Evolutionary conservation across 1,139 yeast species (phyloP), one percentile per base, ranked within the genome.

Genomic region (Saccharomyces hybrid): DNA sequence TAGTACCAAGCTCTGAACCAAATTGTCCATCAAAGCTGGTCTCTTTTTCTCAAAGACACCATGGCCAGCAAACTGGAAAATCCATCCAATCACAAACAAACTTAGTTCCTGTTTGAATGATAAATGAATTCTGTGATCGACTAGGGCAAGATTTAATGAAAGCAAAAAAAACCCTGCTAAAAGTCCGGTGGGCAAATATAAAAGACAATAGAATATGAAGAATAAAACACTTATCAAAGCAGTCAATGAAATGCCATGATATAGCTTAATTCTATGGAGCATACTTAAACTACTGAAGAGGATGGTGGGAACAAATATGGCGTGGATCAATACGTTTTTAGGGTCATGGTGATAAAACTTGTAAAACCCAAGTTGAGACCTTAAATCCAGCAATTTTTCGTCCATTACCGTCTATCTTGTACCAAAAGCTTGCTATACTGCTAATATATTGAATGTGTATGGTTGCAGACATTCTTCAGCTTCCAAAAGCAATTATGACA

Each of bases 61-160:
- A 67, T 93, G 98, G 3, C 97, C 97, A 56, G 86, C 76, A 70
- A 93, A 90, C 67, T 93, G 98, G n/a, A 83, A 83, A 23, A 83
- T 64, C 98, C 99, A 93, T 13, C 87, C 75, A 1, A 70, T 49
- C 0, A 78, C 67, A 68, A 86, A 87, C 28, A 79, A 61, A 0
- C 57, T 62, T 31, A 55, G 47, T 14, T 61, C 61, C 14, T 50
- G 49, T 5, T 28, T 41, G 19, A 57, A 46, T 6, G 62, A 49
- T 16, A 59, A 19, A 23, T 52, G 48, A 5, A 59, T 29, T 53
- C 54, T 53, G 1, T 57, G 54, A 38, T 42, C 46, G 42, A 58
- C 57, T 16, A 63, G 49, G 6, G 60, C 54, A 55, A 64, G 62
- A 54, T 61, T 55, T 41, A 66, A 58, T 8, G 62, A 55, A 2